phyloP scores from a whole-genome alignment of 176 grass and related monocot species.

The Calamus simplicifolius region DNA sequence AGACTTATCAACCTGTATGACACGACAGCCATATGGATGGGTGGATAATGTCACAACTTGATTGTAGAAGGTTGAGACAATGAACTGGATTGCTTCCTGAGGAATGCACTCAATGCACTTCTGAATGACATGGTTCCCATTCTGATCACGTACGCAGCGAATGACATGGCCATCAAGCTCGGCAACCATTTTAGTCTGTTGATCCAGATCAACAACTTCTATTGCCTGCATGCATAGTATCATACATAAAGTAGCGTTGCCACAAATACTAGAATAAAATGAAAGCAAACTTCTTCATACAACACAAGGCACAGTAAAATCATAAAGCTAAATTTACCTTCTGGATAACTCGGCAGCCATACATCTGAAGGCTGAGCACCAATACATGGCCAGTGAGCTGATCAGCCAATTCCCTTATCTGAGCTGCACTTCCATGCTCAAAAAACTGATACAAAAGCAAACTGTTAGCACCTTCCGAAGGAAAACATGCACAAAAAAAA shows the following conservation, averaged over 20 bases:
- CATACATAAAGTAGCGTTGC: too few relatives aligned
- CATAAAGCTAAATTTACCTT: slow-evolving; percentile 24
- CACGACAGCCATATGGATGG: slow-evolving; percentile 37
- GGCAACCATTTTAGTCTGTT: slow-evolving; percentile 32
- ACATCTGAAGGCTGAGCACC: slow-evolving; percentile 26
- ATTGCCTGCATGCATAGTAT: slow-evolving; percentile 22
- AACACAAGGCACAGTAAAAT: too few relatives aligned
- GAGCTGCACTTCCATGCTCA: slow-evolving; percentile 31
- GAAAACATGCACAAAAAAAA: not conserved
- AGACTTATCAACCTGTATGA: slow-evolving; percentile 40
- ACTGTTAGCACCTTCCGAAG: too few relatives aligned
- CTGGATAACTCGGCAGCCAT: slow-evolving; percentile 40
- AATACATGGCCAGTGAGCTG: slow-evolving; percentile 28
- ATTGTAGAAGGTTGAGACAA: slow-evolving; percentile 21
- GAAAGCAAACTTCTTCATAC: too few relatives aligned
- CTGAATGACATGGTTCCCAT: slow-evolving; percentile 44
- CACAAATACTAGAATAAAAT: too few relatives aligned
- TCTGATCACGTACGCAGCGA: slow-evolving; percentile 33
- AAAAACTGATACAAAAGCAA: slow-evolving; percentile 28
- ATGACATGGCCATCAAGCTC: slow-evolving; percentile 37
- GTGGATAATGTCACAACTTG: slow-evolving; percentile 23
- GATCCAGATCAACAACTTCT: slow-evolving; percentile 31
- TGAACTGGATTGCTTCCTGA: slow-evolving; percentile 19
- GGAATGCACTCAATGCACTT: slow-evolving; percentile 58
- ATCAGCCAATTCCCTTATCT: slow-evolving; percentile 28